A percentile compares a stretch with the other conserved stretches of the same genome.
phyloP scores from a whole-genome alignment of 2,329 filamentous ascomycete genomes.

The Zymoseptoria passerinii region DNA sequence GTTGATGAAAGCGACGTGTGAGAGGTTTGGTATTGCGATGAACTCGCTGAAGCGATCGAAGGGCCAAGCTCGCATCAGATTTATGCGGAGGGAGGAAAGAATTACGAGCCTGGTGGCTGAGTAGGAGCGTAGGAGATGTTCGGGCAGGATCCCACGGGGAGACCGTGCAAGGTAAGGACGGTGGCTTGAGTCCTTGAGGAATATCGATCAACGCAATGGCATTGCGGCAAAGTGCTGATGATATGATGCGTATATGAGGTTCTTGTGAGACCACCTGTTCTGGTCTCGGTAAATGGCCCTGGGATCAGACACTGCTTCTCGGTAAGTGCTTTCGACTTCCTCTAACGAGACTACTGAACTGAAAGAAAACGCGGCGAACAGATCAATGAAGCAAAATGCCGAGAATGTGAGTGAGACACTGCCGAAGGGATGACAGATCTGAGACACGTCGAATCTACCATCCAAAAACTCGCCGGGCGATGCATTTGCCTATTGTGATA shows the following conservation, averaged over 20 bases:
- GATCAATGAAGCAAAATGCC: background rate
- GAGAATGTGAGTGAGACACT: background rate
- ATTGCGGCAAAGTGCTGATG: background rate
- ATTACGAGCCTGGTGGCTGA: background rate
- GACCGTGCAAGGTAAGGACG: background rate
- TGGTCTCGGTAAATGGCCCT: background rate
- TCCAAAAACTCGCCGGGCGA: background rate
- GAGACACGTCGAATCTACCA: background rate
- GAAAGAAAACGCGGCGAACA: background rate
- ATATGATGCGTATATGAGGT: background rate
- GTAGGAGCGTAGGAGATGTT: background rate
- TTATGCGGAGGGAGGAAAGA: background rate
- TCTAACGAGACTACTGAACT: too few species aligned
- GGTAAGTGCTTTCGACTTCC: background rate
- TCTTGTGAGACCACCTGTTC: background rate
- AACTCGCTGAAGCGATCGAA: background rate
- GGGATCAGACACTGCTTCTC: background rate
- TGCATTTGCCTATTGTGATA: background rate
- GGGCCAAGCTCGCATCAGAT: background rate
- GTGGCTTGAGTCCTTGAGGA: background rate
- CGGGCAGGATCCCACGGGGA: background rate
- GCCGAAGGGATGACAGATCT: background rate
- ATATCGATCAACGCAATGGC: background rate
- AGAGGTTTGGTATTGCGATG: background rate
- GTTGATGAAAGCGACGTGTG: background rate